Evolutionary conservation across 306 rosid genomes (phyloP), one percentile per base, ranked within the genome.

Genomic region (Vicia faba): DNA sequence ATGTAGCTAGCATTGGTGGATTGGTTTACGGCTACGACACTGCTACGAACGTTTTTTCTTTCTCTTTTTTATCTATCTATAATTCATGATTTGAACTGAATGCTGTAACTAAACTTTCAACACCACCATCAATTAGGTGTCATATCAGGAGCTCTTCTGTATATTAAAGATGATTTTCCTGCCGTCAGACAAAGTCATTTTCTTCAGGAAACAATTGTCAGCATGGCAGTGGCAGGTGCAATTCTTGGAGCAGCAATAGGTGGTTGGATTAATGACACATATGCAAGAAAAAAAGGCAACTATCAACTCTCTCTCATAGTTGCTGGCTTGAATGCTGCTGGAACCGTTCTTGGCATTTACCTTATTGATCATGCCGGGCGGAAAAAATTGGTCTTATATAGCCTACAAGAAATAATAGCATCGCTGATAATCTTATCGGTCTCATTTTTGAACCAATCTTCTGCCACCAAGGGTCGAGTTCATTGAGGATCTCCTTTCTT

Each of bases 181-280:
- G 29, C 12, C 0, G 82, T 81, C 44, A 35, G 18, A 50, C 18
- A 26, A 4, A 81, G 82, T 60, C 14, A 36, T 64, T 69, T 81
- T 35, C 68, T 81, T 7, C 87, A 91, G 91, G 97, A 88, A 89
- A 88, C 97, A 41, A 81, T 81, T 38, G 97, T 91, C 8, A 91
- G 97, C 84, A 89, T 86, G 97, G 97, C 96, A 25, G 71, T 84
- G 73, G 91, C 84, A 36, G 97, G 96, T 79, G 97, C 97, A 35
- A 85, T 87, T 10, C 8, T 87, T 79, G 97, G 97, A 46, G 97
- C 97, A 28, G 83, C 97, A 49, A 73, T 70, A 4, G 97, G 97
- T 43, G 97, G 97, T 69, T 91, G 95, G 95, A 71, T 88, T 29
- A 91, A 91, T 72, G 97, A 91, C 80, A 75, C 59, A 66, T 88